Base-by-base conservation (phyloP, 441 rosid species). In the Pelargonium cotyledonis region DNA sequence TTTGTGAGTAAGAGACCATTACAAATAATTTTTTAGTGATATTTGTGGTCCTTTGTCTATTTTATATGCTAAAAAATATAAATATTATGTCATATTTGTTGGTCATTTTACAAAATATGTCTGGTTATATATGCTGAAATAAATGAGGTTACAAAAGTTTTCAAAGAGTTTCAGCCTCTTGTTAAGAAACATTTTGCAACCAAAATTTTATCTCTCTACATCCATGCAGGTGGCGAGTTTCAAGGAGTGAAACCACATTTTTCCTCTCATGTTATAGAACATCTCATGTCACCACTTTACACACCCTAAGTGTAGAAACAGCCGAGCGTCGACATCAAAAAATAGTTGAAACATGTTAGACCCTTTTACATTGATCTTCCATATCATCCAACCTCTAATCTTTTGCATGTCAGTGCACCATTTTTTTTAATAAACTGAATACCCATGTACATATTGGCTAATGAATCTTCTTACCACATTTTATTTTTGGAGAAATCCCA, bases 261-360 rank as follows among this genome's bases (percentile, higher is more conserved):
- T 1, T 21, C 66, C 3, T n/a, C n/a, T 12, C 0, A 8, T 44
- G 63, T 29, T 0, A 65, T 70, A 8, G 65, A 65, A 29, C 64
- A 65, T 14, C 64, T 31, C 0, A 53, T 53, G 6, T 65, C 70
- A 0, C 68, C 40, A 65, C n/a, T 72, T 16, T 8, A 67, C 11
- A 75, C 68, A 1, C 72, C 12, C 0, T 26, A 75, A 23, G 62
- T 60, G 62, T 65, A 21, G 75, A 66, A 9, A 21, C 18, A 0
- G 21, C 1, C 6, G 19, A 76, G 29, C 11, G 66, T 0, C 66
- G 68, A 15, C 41, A 76, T 5, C 9, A 1, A 0, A 73, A 76
- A 6, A 55, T 53, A 4, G n/a, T 76, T 4, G 69, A 76, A 43
- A 55, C 43, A 0, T 31, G 40, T 5, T 12, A 67, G 3, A 61